These are phyloP conservation scores for Gossypium trilobum DNA, from an alignment of 441 rosid genomes.

Conservation along the genomic window DNA sequence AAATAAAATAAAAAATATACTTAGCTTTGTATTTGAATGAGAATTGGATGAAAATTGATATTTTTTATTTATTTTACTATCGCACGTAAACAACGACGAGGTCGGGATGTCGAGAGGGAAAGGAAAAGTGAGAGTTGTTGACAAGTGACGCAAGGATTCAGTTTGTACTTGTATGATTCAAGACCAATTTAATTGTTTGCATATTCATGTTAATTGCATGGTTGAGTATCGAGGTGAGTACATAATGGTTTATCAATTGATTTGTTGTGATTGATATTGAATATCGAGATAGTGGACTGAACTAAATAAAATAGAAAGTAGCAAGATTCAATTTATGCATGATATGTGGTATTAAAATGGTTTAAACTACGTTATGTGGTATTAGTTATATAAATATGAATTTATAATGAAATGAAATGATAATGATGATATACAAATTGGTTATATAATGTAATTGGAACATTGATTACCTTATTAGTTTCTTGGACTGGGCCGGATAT, in stretches of 20 bases:
- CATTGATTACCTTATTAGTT: too few relatives aligned
- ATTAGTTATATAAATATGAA: too few relatives aligned
- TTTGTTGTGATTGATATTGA: too few relatives aligned
- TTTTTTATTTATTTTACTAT: not conserved
- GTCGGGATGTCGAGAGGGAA: not conserved
- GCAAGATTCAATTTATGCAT: not conserved
- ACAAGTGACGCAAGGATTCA: not conserved
- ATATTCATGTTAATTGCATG: not conserved
- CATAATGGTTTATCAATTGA: too few relatives aligned
- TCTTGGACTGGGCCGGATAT: too few relatives aligned
- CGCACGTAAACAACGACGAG: too few relatives aligned
- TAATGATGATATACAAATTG: too few relatives aligned
- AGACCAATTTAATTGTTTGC: not conserved
- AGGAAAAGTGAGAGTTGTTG: not conserved
- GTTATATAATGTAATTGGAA: too few relatives aligned
- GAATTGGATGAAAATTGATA: not conserved
- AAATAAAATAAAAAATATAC: too few relatives aligned
- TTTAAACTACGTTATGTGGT: not conserved
- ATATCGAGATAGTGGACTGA: not conserved
- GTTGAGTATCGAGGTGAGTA: too few relatives aligned
- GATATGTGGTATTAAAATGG: not conserved
- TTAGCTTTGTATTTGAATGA: not conserved
- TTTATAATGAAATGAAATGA: too few relatives aligned
- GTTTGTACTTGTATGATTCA: not conserved
- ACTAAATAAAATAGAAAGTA: not conserved